Evolutionary conservation across 1,284 basidiomycete genomes (phyloP).

Genomic region (Schizopora paradoxa): DNA sequence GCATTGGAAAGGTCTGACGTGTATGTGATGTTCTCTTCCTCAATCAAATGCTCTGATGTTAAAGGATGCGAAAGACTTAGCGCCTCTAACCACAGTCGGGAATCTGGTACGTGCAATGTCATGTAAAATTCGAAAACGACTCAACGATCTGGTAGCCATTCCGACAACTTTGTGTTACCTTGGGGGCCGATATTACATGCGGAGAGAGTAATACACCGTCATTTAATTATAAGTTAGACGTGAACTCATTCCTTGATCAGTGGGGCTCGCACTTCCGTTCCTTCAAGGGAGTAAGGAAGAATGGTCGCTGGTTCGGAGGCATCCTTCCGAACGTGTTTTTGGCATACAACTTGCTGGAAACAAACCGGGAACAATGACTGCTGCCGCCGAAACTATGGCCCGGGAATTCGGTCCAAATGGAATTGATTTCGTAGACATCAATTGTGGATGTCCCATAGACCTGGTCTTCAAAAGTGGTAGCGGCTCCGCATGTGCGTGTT

Average conservation of each 20-base stretch:
- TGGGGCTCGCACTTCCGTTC: conserved; percentile 82
- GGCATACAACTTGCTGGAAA: conserved; percentile 85
- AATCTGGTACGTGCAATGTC: conserved; percentile 62
- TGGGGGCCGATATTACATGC: conserved; percentile 93
- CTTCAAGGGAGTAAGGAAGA: conserved; percentile 82
- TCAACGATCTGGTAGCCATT: conserved; percentile 62
- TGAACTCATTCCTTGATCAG: conserved; percentile 30
- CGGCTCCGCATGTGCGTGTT: conserved; percentile 73
- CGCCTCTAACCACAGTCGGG: conserved; percentile 93
- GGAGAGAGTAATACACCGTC: conserved; percentile 68
- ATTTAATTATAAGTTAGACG: conserved; percentile 10
- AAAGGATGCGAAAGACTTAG: conserved; percentile 57
- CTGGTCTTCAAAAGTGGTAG: conserved; percentile 90
- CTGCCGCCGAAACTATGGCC: conserved; percentile 80
- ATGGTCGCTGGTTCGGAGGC: conserved; percentile 85
- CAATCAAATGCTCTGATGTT: conserved; percentile 2
- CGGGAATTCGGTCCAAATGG: conserved; percentile 55
- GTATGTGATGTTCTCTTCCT: conserved; percentile 37
- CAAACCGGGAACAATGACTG: conserved; percentile 72
- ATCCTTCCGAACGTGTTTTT: conserved; percentile 86
- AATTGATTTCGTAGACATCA: conserved; percentile 91
- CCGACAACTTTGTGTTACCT: conserved; percentile 79
- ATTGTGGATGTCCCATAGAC: conserved; percentile 97
- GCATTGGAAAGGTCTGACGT: conserved; percentile 85
- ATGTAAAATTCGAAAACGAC: conserved; percentile 1